Conservation (phyloP, 306 rosid genomes). For the Urtica urens region DNA sequence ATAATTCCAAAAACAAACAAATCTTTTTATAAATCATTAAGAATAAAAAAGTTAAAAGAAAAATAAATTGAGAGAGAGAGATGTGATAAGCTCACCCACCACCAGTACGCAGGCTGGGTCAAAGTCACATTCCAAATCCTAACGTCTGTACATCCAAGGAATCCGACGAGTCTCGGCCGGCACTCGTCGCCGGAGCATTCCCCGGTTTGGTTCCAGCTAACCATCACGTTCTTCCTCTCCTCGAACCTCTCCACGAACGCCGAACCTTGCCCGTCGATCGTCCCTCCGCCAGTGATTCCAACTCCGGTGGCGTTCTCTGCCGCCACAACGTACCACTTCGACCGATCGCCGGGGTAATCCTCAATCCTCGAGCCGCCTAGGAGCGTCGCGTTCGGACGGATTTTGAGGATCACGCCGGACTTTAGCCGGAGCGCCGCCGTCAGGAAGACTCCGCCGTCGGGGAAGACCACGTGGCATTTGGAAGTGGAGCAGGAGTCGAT, state of each 20-base stretch:
- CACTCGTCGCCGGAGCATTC: conserved; percentile 82
- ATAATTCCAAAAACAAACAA: too few species aligned
- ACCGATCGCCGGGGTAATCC: conserved; percentile 55
- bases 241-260: conserved; percentile 53
- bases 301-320: conserved; percentile 76
- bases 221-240: conserved; percentile 78
- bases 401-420: conserved; percentile 57
- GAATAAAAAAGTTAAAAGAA: neutral
- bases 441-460: conserved; percentile 61
- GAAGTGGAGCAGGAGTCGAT: conserved; percentile 45
- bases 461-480: conserved; percentile 49
- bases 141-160: conserved; percentile 40
- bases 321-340: conserved; percentile 67
- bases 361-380: conserved; percentile 44
- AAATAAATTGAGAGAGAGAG: neutral
- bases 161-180: conserved; percentile 73
- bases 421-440: conserved; percentile 62
- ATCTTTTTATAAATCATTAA: neutral
- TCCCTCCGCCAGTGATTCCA: conserved; percentile 78
- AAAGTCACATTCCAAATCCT: conserved; percentile 41
- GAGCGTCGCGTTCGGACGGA: conserved; percentile 51
- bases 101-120: conserved; percentile 81
- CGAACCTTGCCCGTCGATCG: conserved; percentile 75
- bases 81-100: conserved; percentile 28
- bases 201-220: conserved; percentile 84